Conservation (phyloP, 371 early-diverging fungal genomes). For the Nematocida sp. region DNA sequence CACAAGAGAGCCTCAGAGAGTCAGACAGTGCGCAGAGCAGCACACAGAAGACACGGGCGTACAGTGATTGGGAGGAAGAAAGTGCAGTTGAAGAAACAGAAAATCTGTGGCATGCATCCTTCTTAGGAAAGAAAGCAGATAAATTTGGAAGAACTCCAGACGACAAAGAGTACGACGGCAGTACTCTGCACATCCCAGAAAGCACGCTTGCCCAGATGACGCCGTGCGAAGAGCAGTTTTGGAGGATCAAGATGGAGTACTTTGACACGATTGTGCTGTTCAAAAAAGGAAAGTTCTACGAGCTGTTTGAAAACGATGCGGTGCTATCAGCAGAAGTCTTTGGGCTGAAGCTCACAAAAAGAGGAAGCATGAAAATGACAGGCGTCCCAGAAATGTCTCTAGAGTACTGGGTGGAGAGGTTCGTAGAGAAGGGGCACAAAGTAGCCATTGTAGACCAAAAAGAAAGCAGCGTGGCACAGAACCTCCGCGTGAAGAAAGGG, state of each 20-base stretch:
- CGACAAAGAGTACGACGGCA: slow-evolving; percentile 80
- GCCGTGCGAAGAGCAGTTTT: slow-evolving; percentile 94
- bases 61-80: too few relatives aligned
- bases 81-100: background rate
- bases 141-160: slow-evolving; percentile 63
- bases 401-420: slow-evolving; percentile 87
- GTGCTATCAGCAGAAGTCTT: slow-evolving; percentile 89
- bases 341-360: slow-evolving; percentile 85
- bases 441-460: slow-evolving; percentile 94
- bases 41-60: too few relatives aligned
- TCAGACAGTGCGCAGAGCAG: too few relatives aligned
- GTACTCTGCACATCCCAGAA: slow-evolving; percentile 78
- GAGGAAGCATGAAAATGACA: slow-evolving; percentile 97
- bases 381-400: slow-evolving; percentile 91
- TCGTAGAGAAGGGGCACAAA: slow-evolving; percentile 87
- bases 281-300: slow-evolving; percentile 96
- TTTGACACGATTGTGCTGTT: slow-evolving; percentile 95
- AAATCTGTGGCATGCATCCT: background rate
- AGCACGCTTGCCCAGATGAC: slow-evolving; percentile 76
- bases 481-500: slow-evolving; percentile 74
- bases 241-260: slow-evolving; percentile 87
- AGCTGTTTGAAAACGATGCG: slow-evolving; percentile 97
- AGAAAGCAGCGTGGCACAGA: slow-evolving; percentile 86
- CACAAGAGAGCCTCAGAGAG: too few relatives aligned
- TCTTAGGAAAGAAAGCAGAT: slow-evolving; percentile 10